Conservation (phyloP, 1,284 basidiomycete genomes). For the Sporisorium scitamineum region DNA sequence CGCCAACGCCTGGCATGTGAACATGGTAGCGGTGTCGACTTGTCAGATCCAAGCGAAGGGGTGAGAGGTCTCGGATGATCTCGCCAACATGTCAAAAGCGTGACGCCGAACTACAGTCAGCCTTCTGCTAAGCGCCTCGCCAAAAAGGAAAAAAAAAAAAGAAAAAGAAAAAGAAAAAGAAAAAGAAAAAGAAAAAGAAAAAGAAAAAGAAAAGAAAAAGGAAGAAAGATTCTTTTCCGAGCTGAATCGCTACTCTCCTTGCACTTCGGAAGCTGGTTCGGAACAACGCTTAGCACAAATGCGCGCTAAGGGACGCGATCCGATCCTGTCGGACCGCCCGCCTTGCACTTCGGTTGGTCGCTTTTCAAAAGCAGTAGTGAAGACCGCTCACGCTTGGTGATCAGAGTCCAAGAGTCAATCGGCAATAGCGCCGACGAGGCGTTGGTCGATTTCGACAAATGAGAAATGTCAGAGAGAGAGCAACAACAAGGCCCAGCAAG, state of each 20-base stretch:
- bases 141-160: not conserved
- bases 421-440: not conserved
- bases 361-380: not conserved
- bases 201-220: not conserved
- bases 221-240: not conserved
- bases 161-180: not conserved
- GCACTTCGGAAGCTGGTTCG: slow-evolving; percentile 21
- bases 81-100: not conserved
- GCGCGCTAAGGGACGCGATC: not conserved
- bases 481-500: not conserved
- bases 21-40: not conserved
- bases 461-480: not conserved
- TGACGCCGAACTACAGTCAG: not conserved
- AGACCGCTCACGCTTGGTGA: not conserved
- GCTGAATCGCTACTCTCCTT: no score
- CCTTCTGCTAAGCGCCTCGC: not conserved
- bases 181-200: not conserved
- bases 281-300: slow-evolving; percentile 4
- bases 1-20: not conserved
- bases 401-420: not conserved
- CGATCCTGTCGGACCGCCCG: no score
- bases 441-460: not conserved
- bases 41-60: no score
- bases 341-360: not conserved
- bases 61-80: no score